Percentiles rank a stretch among this genome's conserved stretches.
phyloP scores from a whole-genome alignment of 2,329 filamentous ascomycete species.

The Diatrype stigma region DNA sequence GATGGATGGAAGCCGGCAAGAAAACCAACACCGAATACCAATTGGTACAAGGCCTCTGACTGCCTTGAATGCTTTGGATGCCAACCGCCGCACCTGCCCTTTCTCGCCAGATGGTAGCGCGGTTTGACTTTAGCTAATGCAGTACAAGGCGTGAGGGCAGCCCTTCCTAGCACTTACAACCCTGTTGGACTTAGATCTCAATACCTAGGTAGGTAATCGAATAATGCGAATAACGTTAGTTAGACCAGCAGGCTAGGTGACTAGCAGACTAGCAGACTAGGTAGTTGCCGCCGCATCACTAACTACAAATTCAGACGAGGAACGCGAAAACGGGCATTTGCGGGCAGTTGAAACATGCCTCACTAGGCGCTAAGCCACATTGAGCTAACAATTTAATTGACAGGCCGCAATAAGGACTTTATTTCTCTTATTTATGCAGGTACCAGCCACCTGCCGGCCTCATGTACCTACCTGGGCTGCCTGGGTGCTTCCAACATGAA shows the following conservation, averaged over 20 bases:
- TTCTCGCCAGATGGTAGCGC: no score
- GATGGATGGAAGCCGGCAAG: not conserved
- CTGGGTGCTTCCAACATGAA: no score
- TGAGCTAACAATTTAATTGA: not conserved
- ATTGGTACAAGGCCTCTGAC: no score
- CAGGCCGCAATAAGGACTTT: not conserved
- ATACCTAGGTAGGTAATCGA: not conserved
- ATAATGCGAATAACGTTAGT: not conserved
- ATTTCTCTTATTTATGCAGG: constrained; percentile 1
- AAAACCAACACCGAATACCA: not conserved
- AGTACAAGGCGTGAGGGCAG: no score
- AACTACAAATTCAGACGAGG: not conserved
- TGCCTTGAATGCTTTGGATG: no score
- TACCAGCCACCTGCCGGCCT: not conserved
- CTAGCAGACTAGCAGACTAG: not conserved
- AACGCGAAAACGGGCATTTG: not conserved
- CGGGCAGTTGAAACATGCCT: not conserved
- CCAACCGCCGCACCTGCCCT: no score
- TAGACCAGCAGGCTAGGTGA: not conserved
- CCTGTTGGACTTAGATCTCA: not conserved
- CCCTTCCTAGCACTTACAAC: not conserved
- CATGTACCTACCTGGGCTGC: not conserved
- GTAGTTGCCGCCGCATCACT: not conserved
- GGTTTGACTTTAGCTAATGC: no score
- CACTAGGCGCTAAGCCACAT: not conserved